Percentiles rank a stretch among this genome's conserved stretches.
phyloP scores from a whole-genome alignment of 1,284 basidiomycete genomes.

The Ustilago lituana region DNA sequence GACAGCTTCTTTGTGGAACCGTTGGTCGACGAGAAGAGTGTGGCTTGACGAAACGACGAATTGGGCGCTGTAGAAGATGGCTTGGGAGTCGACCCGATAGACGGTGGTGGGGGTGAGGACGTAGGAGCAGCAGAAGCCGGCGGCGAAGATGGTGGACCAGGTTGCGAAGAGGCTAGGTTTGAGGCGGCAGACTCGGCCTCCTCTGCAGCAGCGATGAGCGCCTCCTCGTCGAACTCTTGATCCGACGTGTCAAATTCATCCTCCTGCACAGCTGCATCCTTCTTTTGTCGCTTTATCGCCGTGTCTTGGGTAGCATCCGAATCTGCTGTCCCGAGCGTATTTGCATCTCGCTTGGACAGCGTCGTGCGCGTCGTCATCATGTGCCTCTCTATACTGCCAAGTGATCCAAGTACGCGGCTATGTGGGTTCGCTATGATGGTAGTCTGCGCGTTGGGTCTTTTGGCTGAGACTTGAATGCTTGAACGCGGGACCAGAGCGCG shows the following conservation, averaged over 20 bases:
- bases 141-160: slow-evolving; percentile 3
- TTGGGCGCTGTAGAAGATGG: not conserved
- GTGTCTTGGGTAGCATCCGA: not conserved
- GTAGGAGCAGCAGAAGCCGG: not conserved
- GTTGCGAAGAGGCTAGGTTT: slow-evolving; percentile 11
- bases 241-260: slow-evolving; percentile 53
- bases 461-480: too few relatives aligned
- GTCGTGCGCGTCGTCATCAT: slow-evolving; percentile 17
- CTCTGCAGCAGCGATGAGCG: slow-evolving; percentile 52
- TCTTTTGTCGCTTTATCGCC: slow-evolving; percentile 10
- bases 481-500: too few relatives aligned
- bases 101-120: not conserved
- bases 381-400: not conserved
- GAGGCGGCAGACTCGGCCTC: slow-evolving; percentile 38
- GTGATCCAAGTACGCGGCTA: too few relatives aligned
- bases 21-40: slow-evolving; percentile 18
- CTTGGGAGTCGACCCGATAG: not conserved
- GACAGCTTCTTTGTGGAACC: not conserved
- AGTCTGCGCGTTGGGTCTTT: not conserved
- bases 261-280: not conserved
- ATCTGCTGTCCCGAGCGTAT: slow-evolving; percentile 14
- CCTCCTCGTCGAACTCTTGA: slow-evolving; percentile 40
- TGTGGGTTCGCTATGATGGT: not conserved
- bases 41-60: slow-evolving; percentile 10
- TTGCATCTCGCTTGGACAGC: slow-evolving; percentile 31